These are phyloP conservation scores for Fusarium sp. DNA, from an alignment of 2,329 filamentous ascomycete species.

Conservation along the genomic window DNA sequence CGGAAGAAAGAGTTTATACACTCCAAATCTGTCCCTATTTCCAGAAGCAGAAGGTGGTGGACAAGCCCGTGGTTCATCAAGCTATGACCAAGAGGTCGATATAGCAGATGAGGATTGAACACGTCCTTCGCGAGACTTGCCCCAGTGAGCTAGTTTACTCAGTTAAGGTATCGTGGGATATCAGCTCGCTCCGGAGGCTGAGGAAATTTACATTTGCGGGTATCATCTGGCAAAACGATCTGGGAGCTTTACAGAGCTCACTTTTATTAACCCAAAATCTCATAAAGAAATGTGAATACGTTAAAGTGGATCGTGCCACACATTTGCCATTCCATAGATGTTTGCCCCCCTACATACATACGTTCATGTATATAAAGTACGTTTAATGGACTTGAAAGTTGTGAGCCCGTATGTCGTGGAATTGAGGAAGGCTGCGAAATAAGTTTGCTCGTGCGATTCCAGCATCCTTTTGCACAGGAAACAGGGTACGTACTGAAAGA, in stretches of 20 bases:
- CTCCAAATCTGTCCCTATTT: conserved; percentile 14
- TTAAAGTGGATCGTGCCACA: not conserved
- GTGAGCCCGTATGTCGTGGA: not conserved
- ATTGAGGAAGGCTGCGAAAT: not conserved
- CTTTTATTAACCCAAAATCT: not conserved
- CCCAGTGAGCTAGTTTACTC: not conserved
- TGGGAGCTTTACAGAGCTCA: not conserved
- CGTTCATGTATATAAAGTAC: not conserved
- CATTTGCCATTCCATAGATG: not conserved
- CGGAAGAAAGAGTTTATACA: not conserved
- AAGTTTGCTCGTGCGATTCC: not conserved
- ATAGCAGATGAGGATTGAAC: not conserved
- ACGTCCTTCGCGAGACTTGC: conserved; percentile 8
- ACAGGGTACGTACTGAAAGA: not conserved
- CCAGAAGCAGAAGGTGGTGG: conserved; percentile 35
- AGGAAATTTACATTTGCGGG: not conserved
- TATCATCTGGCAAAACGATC: not conserved
- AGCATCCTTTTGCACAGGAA: not conserved
- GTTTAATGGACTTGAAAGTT: not conserved
- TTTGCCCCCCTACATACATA: not conserved
- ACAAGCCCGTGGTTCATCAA: not conserved
- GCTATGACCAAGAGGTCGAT: conserved; percentile 1
- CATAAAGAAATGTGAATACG: not conserved
- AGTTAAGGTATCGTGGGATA: not conserved
- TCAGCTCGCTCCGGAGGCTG: not conserved